Percentiles rank a stretch among this genome's conserved stretches.
phyloP scores from a whole-genome alignment of 495 filamentous ascomycete genomes.

The Annulohypoxylon moriforme region DNA sequence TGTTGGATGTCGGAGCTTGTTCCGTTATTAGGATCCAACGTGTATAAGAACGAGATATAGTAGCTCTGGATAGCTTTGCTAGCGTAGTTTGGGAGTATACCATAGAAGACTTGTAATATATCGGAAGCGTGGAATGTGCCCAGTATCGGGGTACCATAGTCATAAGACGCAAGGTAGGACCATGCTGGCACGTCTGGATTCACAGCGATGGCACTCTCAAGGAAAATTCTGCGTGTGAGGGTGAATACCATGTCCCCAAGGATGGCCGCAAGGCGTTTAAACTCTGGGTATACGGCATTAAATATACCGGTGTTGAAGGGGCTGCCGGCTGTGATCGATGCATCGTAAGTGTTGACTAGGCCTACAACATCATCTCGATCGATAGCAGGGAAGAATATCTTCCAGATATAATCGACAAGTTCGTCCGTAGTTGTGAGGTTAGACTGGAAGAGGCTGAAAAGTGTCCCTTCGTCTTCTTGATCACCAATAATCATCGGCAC shows the following conservation, averaged over 20 bases:
- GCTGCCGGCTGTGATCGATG: slow-evolving; percentile 63
- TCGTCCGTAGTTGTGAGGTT: slow-evolving; percentile 70
- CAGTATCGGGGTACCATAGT: slow-evolving; percentile 73
- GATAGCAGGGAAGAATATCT: slow-evolving; percentile 67
- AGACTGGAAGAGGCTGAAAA: slow-evolving; percentile 70
- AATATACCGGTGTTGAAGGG: slow-evolving; percentile 72
- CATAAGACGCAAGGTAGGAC: slow-evolving; percentile 77
- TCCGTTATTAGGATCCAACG: slow-evolving; percentile 70
- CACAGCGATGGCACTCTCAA: slow-evolving; percentile 54
- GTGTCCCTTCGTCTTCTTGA: slow-evolving; percentile 70
- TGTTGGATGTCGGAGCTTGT: slow-evolving; percentile 51
- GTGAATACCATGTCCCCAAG: slow-evolving; percentile 77
- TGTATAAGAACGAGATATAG: slow-evolving; percentile 73
- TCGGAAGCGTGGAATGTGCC: slow-evolving; percentile 80
- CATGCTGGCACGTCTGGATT: slow-evolving; percentile 69
- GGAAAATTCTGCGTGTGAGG: slow-evolving; percentile 68
- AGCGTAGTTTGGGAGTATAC: slow-evolving; percentile 70
- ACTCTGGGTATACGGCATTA: slow-evolving; percentile 77
- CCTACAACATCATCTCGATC: slow-evolving; percentile 55
- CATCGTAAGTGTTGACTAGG: slow-evolving; percentile 68
- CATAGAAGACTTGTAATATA: slow-evolving; percentile 73
- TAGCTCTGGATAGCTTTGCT: slow-evolving; percentile 68
- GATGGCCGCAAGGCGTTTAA: slow-evolving; percentile 81
- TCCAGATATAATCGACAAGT: slow-evolving; percentile 68
- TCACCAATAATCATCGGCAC: slow-evolving; percentile 70